Base-by-base conservation (phyloP, 495 filamentous ascomycete genomes). In the Letharia columbiana region DNA sequence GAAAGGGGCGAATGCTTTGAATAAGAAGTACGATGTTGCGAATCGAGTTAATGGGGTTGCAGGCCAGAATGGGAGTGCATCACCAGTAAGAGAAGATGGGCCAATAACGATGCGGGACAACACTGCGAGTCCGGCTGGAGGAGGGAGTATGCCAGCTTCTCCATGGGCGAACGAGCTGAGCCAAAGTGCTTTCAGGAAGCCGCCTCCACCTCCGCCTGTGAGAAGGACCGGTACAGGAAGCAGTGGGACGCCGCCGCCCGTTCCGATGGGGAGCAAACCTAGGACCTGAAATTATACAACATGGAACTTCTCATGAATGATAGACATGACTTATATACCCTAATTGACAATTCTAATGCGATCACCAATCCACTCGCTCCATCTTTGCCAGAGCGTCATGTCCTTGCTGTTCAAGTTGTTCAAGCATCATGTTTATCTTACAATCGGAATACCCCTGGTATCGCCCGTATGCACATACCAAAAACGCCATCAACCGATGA, bases 1-100 rank as follows among this genome's bases (percentile, higher is more conserved):
- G 73, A 77, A 83, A 71, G 81, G 80, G n/a, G 83, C 86, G 18
- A 82, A 81, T 58, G 80, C 77, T 1, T 61, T 89, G 68, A 80
- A 83, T 44, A 76, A 81, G 62, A 86, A 83, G 64, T 83, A 84
- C 62, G 67, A 67, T 37, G 50, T 72, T 35, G 65, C 69, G 31
- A 61, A 57, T 18, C 62, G 50, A 33, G 57, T 68, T 15, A 63
- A 66, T 54, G 59, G 63, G 17, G 44, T 63, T 28, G 63, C 57
- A 12, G 65, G 63, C 9, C 20, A 65, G 20, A 58, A 52, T 60
- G 52, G 31, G 2, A 37, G 62, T 23, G 44, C 20, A 9, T 45
- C 68, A 28, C 23, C 60, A 15, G 40, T 35, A 33, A 57, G 35
- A 47, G 52, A 68, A 23, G 62, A 62, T n/a, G 41, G 40, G 9